phyloP scores from a whole-genome alignment of 2,329 filamentous ascomycete species.

The Lomentospora prolificans region DNA sequence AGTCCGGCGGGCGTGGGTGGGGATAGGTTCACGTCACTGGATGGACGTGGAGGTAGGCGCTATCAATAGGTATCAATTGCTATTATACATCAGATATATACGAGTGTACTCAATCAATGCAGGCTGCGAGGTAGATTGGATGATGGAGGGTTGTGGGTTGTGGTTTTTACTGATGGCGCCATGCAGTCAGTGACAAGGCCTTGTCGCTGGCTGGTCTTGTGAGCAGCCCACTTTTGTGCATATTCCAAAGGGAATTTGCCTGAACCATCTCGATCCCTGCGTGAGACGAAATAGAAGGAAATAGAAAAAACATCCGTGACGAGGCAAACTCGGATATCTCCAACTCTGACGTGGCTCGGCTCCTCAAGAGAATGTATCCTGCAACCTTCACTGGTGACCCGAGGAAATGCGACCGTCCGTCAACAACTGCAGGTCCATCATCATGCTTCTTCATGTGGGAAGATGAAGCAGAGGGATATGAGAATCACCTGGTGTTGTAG shows the following conservation, averaged over 20 bases:
- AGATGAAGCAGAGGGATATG: neutral
- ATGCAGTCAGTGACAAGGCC: neutral
- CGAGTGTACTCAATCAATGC: neutral
- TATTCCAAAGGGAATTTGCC: neutral
- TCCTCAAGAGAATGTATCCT: neutral
- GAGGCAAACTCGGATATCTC: neutral
- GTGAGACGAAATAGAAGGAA: neutral
- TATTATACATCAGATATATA: too few species aligned
- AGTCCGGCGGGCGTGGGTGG: too few species aligned
- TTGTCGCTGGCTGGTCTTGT: neutral
- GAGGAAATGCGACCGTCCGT: neutral
- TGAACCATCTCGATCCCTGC: neutral
- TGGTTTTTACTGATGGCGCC: neutral
- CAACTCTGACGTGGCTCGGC: neutral
- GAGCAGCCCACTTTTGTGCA: neutral
- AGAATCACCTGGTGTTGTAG: too few species aligned
- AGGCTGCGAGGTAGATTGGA: neutral
- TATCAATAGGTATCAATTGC: too few species aligned
- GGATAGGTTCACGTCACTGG: too few species aligned
- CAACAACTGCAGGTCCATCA: neutral
- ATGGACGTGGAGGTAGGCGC: too few species aligned
- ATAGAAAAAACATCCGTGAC: neutral
- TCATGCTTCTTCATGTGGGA: neutral
- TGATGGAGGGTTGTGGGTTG: neutral
- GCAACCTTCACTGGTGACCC: too few species aligned